These are phyloP conservation scores for Eucalyptus erythrocorys DNA, from an alignment of 345 rosid species.

Conservation along the genomic window DNA sequence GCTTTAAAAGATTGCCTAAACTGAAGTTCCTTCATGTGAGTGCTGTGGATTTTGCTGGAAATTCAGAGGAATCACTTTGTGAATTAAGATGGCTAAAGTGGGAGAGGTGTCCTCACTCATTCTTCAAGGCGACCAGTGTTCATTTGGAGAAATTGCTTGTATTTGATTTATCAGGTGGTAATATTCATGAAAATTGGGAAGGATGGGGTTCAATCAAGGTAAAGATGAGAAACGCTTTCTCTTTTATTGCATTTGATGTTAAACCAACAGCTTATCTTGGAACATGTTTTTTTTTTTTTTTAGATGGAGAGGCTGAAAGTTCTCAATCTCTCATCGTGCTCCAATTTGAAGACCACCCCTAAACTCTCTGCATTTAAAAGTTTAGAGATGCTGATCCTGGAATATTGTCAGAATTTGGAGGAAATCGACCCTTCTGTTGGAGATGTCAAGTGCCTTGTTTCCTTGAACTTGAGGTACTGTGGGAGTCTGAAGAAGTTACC, in stretches of 20 bases:
- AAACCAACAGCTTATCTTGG: background rate
- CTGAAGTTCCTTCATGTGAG: background rate
- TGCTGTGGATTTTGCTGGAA: accelerated
- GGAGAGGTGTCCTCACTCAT: accelerated
- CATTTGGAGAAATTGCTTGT: background rate
- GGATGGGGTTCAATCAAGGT: background rate
- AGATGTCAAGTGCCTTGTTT: background rate
- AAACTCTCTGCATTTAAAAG: background rate
- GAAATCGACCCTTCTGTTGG: background rate
- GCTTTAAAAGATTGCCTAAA: background rate
- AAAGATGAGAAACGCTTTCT: background rate
- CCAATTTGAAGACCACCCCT: background rate
- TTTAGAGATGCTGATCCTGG: background rate
- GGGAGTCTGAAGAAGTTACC: background rate
- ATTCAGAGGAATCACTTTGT: accelerated
- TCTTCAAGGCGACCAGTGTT: background rate
- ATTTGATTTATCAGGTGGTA: background rate
- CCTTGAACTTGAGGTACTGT: background rate
- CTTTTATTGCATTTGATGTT: background rate
- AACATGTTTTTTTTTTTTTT: background rate
- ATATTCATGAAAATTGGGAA: background rate
- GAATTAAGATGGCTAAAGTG: background rate
- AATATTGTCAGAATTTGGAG: background rate
- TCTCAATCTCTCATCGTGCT: background rate
- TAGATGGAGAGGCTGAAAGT: background rate